phyloP scores from a whole-genome alignment of 73 alveolate genomes.

The Stentor roeselii region DNA sequence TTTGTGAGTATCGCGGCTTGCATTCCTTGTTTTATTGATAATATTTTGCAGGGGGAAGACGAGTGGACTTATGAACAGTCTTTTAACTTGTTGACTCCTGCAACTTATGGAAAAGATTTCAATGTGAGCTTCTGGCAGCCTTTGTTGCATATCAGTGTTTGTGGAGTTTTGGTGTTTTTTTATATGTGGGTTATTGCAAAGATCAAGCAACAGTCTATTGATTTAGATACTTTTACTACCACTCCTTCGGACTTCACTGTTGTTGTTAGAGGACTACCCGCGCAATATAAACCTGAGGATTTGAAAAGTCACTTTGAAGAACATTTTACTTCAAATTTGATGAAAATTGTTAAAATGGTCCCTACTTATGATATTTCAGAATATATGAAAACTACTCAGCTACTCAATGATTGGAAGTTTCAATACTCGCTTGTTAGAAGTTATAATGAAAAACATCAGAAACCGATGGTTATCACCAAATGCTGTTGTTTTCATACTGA shows the following conservation, averaged over 20 bases:
- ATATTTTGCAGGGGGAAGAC: neutral
- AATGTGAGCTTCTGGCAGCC: neutral
- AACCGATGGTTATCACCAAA: neutral
- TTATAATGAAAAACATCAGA: neutral
- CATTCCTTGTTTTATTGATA: neutral
- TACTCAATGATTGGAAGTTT: neutral
- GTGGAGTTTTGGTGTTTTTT: neutral
- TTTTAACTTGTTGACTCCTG: neutral
- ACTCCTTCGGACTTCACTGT: slow-evolving; percentile 17
- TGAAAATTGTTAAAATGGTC: neutral
- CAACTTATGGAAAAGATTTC: neutral
- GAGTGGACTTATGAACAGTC: neutral
- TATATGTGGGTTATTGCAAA: neutral
- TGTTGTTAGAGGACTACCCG: neutral
- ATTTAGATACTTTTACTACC: neutral
- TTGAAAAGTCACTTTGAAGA: neutral
- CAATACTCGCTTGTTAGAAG: neutral
- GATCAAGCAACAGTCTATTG: neutral
- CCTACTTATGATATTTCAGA: neutral
- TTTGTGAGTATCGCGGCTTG: neutral
- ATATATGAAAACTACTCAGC: neutral
- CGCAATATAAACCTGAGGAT: neutral
- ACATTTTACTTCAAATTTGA: neutral
- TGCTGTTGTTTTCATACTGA: neutral
- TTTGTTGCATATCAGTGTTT: neutral